Conservation (phyloP, 2,329 filamentous ascomycete genomes). For the Botrytis sinoallii region DNA sequence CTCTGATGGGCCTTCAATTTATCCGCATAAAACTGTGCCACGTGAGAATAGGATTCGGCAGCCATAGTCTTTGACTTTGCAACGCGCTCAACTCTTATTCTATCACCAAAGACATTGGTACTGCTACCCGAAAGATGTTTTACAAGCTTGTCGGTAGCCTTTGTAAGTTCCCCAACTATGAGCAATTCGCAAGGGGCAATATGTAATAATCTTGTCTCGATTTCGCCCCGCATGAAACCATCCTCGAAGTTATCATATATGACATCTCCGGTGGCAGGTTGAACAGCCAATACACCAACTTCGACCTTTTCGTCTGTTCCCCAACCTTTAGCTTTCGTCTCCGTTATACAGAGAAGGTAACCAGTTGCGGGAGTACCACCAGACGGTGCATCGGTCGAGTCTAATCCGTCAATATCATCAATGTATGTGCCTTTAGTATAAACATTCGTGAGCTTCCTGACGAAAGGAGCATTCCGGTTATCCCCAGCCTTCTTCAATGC, state of each 20-base stretch:
- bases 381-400: constrained; percentile 51
- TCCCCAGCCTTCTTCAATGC: constrained; percentile 93
- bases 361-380: constrained; percentile 65
- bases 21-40: constrained; percentile 87
- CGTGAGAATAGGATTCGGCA: constrained; percentile 80
- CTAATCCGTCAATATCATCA: constrained; percentile 83
- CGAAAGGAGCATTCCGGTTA: constrained; percentile 89
- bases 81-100: constrained; percentile 78
- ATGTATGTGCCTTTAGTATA: constrained; percentile 99
- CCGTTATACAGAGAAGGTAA: constrained; percentile 91
- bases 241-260: constrained; percentile 96
- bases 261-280: constrained; percentile 92
- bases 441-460: constrained; percentile 88
- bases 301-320: constrained; percentile 92
- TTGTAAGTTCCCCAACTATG: constrained; percentile 85
- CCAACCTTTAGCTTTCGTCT: constrained; percentile 72
- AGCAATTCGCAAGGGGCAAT: constrained; percentile 95
- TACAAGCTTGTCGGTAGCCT: constrained; percentile 87
- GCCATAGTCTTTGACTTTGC: constrained; percentile 76
- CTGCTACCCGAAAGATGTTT: constrained; percentile 85
- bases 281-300: constrained; percentile 88
- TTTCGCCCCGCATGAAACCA: constrained; percentile 93
- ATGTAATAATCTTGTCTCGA: constrained; percentile 91
- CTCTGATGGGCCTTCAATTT: constrained; percentile 65
- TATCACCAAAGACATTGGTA: constrained; percentile 89